Conservation (phyloP, 768 basidiomycete species). For the Termitomyces sp. region DNA sequence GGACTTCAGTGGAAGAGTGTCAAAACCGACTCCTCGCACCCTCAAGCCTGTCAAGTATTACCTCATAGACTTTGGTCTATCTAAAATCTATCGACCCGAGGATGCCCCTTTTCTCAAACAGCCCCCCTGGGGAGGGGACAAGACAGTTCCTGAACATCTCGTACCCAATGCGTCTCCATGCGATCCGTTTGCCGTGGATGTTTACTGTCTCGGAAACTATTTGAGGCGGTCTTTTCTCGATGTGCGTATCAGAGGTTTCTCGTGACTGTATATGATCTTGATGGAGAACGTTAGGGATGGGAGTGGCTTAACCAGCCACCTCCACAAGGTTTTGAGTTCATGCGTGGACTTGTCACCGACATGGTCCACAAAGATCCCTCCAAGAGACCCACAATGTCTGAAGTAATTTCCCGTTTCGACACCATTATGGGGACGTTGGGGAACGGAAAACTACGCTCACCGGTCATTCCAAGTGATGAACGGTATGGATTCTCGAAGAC, state of each 20-base stretch:
- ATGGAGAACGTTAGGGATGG: neutral
- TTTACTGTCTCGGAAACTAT: too few species aligned
- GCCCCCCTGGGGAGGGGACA: slow-evolving; percentile 38
- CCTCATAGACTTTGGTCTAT: neutral
- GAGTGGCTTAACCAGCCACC: neutral
- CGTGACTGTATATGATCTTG: too few species aligned
- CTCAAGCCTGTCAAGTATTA: too few species aligned
- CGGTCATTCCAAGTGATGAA: neutral
- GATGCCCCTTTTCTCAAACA: slow-evolving; percentile 22
- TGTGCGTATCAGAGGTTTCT: too few species aligned
- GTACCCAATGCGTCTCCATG: slow-evolving; percentile 15
- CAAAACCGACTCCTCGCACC: slow-evolving; percentile 14
- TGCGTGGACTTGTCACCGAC: slow-evolving; percentile 7
- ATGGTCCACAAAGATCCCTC: too few species aligned
- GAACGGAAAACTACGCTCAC: too few species aligned
- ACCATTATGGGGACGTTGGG: too few species aligned
- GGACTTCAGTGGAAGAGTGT: slow-evolving; percentile 1
- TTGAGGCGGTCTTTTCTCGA: too few species aligned
- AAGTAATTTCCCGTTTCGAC: too few species aligned
- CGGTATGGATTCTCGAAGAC: too few species aligned
- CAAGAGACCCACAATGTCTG: too few species aligned
- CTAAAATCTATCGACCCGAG: slow-evolving; percentile 18
- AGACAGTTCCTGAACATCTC: slow-evolving; percentile 9
- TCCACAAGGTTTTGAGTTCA: slow-evolving; percentile 18
- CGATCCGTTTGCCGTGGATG: slow-evolving; percentile 25